These are phyloP conservation scores for Daldinia grandis DNA, from an alignment of 495 filamentous ascomycete genomes.

Conservation along the genomic window DNA sequence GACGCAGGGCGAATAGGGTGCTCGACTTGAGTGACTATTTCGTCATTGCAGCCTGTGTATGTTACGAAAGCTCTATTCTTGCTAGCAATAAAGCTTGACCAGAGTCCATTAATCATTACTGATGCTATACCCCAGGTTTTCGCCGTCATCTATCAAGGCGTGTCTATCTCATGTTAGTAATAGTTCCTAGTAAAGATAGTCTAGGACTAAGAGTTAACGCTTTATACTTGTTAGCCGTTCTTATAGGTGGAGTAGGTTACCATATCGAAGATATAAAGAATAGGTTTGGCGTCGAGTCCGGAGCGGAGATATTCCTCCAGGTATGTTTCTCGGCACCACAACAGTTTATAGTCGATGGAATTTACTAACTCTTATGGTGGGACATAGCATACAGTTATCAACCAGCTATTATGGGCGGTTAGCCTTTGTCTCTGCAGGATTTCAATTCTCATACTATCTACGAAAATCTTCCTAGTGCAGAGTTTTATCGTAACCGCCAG, in stretches of 20 bases:
- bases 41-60: conserved; percentile 42
- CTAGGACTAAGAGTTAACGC: conserved; percentile 7
- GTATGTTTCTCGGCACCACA: conserved; percentile 1
- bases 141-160: conserved; percentile 35
- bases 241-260: conserved; percentile 33
- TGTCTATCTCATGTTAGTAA: conserved; percentile 37
- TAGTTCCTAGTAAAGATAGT: background rate
- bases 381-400: conserved; percentile 23
- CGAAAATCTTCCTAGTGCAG: conserved; percentile 39
- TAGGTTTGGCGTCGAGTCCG: conserved; percentile 31
- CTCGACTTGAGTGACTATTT: conserved; percentile 44
- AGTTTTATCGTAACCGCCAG: conserved; percentile 37
- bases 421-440: conserved; percentile 44
- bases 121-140: conserved; percentile 18
- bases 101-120: background rate
- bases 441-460: conserved; percentile 41
- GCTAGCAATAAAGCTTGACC: background rate
- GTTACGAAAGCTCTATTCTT: conserved; percentile 22
- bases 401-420: conserved; percentile 39
- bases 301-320: conserved; percentile 24
- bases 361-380: conserved; percentile 8
- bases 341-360: background rate
- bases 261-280: conserved; percentile 32
- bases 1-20: conserved; percentile 30
- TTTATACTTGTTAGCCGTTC: conserved; percentile 27